phyloP scores from a whole-genome alignment of 2,329 filamentous ascomycete genomes.

The Ceratocystis smalleyi region DNA sequence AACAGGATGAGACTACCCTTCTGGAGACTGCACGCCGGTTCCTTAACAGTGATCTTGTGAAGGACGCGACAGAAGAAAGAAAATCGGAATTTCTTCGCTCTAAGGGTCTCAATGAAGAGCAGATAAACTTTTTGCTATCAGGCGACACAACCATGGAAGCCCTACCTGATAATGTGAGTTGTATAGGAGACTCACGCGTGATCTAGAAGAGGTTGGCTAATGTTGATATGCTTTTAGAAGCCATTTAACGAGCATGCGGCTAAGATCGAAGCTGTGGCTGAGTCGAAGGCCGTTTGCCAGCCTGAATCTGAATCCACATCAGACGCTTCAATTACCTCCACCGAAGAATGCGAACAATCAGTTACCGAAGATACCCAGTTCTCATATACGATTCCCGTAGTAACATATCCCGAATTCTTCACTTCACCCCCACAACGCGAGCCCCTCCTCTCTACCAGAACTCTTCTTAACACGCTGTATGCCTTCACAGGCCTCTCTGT shows the following conservation, averaged over 20 bases:
- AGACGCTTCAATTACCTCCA: not conserved
- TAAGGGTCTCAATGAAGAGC: conserved; percentile 53
- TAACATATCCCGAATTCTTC: conserved; percentile 55
- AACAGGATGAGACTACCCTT: conserved; percentile 9
- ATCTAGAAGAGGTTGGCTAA: not conserved
- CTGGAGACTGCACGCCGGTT: conserved; percentile 58
- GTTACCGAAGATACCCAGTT: not conserved
- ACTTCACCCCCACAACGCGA: conserved; percentile 40
- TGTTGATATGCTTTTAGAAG: not conserved
- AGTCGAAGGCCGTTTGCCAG: not conserved
- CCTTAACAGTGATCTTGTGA: conserved; percentile 58
- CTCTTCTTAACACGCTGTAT: conserved; percentile 45
- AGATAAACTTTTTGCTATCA: conserved; percentile 52
- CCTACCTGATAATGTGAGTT: not conserved
- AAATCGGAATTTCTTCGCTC: conserved; percentile 62
- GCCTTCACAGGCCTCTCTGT: conserved; percentile 42
- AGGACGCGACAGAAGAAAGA: conserved; percentile 50
- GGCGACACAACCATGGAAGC: conserved; percentile 3
- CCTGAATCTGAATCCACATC: not conserved
- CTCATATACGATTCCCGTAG: conserved; percentile 39
- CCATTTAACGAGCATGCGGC: not conserved
- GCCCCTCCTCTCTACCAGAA: conserved; percentile 45
- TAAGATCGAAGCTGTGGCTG: not conserved
- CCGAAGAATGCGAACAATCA: not conserved
- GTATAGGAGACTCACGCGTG: not conserved